Evolutionary conservation across 1,139 yeast genomes (phyloP), one percentile per base, ranked within the genome.

Genomic region (Candida mesenterica): DNA sequence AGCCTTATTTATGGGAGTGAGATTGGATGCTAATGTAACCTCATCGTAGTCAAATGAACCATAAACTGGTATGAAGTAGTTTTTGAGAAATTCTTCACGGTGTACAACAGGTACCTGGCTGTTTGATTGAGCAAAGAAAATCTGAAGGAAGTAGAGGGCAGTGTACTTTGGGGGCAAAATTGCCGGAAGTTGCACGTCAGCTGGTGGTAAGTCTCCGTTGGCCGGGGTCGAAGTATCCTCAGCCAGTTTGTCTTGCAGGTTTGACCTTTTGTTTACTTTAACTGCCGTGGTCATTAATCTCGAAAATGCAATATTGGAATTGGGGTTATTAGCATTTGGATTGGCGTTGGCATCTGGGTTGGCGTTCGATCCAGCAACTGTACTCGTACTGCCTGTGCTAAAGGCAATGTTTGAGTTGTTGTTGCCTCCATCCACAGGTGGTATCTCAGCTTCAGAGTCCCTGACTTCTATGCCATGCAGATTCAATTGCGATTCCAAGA

Each of bases 91-190:
- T 44, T 75, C 77, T 49, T 87, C 95, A 25, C 96, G 72, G 53
- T 89, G 96, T 34, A 89, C 59, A 4, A 88, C 70, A 0, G 96
- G 96, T 26, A 85, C 53, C 55, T 87, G 96, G 3, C 95, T 68
- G 53, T 88, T 88, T 13, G 92, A 77, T 48, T 84, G 92, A 15
- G 86, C 77, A 52, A 89, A 89, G 56, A 73, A 88, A 3, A 78
- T 68, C 33, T 76, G 72, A n/a, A 88, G 52, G 35, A 85, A 72
- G 36, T 71, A 70, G 48, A 83, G 78, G 0, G 96, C 96, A 14
- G 79, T 75, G 15, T 65, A 62, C 49, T 85, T 85, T 1, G 87
- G 75, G 0, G 96, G 96, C 24, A 89, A 56, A 30, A 66, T 53
- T 0, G 82, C 80, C 0, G 80, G 73, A 7, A 57, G 55, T 14